Evolutionary conservation across 805 yeast genomes (phyloP).

Genomic region (Tetrapisispora nanseiensis): DNA sequence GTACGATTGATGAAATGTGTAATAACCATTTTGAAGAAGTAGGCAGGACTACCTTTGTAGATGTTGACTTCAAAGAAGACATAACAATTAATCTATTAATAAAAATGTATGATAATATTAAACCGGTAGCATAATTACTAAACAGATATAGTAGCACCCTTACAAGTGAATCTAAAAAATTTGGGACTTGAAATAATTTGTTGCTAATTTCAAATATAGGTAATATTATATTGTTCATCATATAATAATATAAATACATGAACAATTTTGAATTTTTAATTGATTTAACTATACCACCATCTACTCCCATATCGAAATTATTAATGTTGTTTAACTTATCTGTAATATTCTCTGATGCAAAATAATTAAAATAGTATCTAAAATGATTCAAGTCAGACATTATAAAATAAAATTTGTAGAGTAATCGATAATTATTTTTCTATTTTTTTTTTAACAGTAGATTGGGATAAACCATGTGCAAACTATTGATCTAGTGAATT

Average conservation of each 20-base stretch:
- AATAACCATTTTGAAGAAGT: slow-evolving; percentile 30
- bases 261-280: neutral
- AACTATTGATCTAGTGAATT: too few species aligned
- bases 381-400: too few species aligned
- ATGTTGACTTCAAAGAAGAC: slow-evolving; percentile 34
- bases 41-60: slow-evolving; percentile 7
- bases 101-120: slow-evolving; percentile 49
- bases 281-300: neutral
- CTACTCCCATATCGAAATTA: neutral
- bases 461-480: too few species aligned
- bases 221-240: neutral
- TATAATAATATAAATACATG: neutral
- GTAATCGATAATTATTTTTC: too few species aligned
- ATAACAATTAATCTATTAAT: slow-evolving; percentile 50
- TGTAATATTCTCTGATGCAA: too few species aligned
- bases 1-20: slow-evolving; percentile 16
- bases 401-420: too few species aligned
- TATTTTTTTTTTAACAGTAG: too few species aligned
- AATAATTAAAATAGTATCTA: too few species aligned
- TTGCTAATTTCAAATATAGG: neutral
- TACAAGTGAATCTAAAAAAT: neutral
- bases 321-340: too few species aligned
- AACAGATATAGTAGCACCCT: slow-evolving; percentile 30
- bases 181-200: neutral
- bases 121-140: slow-evolving; percentile 41